Conservation (phyloP, 1,284 basidiomycete species). For the Fereydounia khargensis region DNA sequence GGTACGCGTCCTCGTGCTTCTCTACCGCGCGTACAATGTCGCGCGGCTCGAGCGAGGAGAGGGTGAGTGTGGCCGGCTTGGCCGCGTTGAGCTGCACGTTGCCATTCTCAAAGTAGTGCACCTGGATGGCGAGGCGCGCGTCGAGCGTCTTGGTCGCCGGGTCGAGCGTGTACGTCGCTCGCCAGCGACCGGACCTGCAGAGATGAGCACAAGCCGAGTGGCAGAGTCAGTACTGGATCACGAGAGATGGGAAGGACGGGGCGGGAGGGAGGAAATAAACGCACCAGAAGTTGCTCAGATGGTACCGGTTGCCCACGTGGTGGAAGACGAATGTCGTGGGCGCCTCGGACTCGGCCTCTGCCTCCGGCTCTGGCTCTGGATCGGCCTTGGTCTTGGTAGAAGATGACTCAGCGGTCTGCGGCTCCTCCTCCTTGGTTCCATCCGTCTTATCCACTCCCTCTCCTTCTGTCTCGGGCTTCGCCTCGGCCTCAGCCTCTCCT, state of each 20-base stretch:
- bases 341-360: slow-evolving; percentile 3
- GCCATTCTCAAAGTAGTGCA: slow-evolving; percentile 57
- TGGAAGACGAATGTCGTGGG: slow-evolving; percentile 36
- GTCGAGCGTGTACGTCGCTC: slow-evolving; percentile 41
- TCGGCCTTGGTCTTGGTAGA: no score
- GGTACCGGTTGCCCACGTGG: slow-evolving; percentile 52
- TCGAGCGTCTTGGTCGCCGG: slow-evolving; percentile 3
- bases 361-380: slow-evolving; percentile 4
- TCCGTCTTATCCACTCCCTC: slow-evolving; percentile 5
- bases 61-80: slow-evolving; percentile 4
- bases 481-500: neutral
- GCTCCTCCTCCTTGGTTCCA: neutral
- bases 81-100: slow-evolving; percentile 51
- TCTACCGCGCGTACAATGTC: slow-evolving; percentile 27
- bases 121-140: slow-evolving; percentile 25
- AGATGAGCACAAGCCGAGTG: no score
- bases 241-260: neutral
- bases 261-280: slow-evolving; percentile 1
- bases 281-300: slow-evolving; percentile 56
- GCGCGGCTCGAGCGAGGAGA: slow-evolving; percentile 2
- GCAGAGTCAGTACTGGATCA: neutral
- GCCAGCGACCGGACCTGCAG: slow-evolving; percentile 49
- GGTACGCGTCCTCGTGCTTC: slow-evolving; percentile 44
- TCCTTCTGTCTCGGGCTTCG: neutral
- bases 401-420: no score